phyloP scores from a whole-genome alignment of 352 stramenopile genomes.

The Phytopythium sindhum region DNA sequence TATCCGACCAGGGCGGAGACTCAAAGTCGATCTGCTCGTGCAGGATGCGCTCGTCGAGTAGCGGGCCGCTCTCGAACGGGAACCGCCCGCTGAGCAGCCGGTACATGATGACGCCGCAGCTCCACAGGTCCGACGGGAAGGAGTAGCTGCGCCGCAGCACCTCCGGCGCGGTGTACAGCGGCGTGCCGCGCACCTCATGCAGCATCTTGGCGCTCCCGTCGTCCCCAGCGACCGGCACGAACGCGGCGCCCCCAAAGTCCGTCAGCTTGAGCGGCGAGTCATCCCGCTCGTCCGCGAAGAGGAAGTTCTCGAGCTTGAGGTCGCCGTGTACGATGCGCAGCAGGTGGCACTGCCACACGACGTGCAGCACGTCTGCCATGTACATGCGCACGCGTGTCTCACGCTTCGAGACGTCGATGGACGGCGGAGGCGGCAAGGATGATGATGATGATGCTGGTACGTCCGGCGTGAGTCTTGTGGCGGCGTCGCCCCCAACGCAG shows the following conservation, averaged over 20 bases:
- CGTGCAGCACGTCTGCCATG: constrained; percentile 76
- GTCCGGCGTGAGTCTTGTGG: constrained; percentile 24
- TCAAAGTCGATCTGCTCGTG: constrained; percentile 55
- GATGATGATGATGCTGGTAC: neutral
- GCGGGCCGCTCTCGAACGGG: constrained; percentile 51
- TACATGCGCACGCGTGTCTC: constrained; percentile 54
- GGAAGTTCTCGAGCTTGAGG: constrained; percentile 80
- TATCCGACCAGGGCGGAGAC: constrained; percentile 37
- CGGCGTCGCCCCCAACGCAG: constrained; percentile 66
- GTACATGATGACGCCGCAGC: constrained; percentile 76
- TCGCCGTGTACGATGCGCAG: constrained; percentile 70
- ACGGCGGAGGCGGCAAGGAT: no score
- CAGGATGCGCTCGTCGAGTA: constrained; percentile 66
- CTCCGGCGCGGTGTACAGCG: constrained; percentile 72
- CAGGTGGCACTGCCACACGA: constrained; percentile 78
- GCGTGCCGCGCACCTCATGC: constrained; percentile 55
- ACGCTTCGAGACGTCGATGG: constrained; percentile 4
- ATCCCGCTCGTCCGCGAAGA: constrained; percentile 58
- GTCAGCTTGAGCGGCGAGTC: constrained; percentile 73
- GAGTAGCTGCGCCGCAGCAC: constrained; percentile 60
- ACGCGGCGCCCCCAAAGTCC: constrained; percentile 71
- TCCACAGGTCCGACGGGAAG: constrained; percentile 76
- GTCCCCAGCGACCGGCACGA: constrained; percentile 25
- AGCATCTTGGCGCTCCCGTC: constrained; percentile 21
- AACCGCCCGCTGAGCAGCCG: constrained; percentile 58